Conservation (phyloP, 2,329 filamentous ascomycete species). For the Clarireedia homoeocarpa region DNA sequence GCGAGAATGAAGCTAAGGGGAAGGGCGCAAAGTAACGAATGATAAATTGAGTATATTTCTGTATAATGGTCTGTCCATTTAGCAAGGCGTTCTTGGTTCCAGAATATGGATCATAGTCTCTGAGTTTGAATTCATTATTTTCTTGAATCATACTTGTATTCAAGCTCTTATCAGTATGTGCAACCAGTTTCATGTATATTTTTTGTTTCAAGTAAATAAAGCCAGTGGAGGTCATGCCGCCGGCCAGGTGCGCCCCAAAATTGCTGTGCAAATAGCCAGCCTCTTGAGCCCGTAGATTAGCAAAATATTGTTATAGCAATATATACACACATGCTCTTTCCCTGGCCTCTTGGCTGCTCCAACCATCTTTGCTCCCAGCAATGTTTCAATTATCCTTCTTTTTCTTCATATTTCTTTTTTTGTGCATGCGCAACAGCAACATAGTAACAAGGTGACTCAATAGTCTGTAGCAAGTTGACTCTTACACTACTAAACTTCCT, state of each 20-base stretch:
- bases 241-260: no score
- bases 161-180: not conserved
- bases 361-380: no score
- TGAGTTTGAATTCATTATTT: not conserved
- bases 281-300: no score
- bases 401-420: no score
- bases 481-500: not conserved
- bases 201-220: not conserved
- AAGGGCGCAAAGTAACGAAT: conserved; percentile 26
- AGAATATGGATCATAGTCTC: not conserved
- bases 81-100: conserved; percentile 14
- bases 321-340: no score
- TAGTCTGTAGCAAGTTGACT: not conserved
- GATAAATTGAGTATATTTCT: not conserved
- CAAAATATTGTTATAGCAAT: no score
- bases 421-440: not conserved
- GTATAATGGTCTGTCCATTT: conserved; percentile 4
- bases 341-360: no score
- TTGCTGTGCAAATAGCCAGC: no score
- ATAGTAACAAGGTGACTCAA: not conserved
- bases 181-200: not conserved
- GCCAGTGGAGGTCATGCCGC: not conserved
- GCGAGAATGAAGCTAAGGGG: conserved; percentile 66
- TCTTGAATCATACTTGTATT: not conserved
- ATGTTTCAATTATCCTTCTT: no score